These are phyloP conservation scores for Ophiostoma montium DNA, from an alignment of 2,329 filamentous ascomycete species.

Conservation along the genomic window DNA sequence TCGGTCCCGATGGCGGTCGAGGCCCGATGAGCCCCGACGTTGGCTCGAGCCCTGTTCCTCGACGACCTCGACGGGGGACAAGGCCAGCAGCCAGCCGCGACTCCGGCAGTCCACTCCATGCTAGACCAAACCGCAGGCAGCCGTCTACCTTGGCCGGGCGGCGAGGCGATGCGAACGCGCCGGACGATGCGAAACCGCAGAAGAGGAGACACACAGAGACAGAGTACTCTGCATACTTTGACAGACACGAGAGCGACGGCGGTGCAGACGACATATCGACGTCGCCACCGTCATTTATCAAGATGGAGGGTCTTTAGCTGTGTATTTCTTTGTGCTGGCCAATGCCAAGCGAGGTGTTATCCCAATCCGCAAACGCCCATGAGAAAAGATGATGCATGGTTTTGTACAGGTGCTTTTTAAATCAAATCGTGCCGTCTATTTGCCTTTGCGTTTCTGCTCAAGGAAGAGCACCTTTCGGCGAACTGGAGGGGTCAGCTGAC, in stretches of 20 bases:
- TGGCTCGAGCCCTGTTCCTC: neutral
- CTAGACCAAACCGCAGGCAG: neutral
- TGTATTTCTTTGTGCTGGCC: neutral
- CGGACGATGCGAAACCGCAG: neutral
- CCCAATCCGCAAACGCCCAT: slow-evolving; percentile 9
- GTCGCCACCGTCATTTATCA: slow-evolving; percentile 1
- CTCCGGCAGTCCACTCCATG: neutral
- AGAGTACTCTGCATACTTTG: slow-evolving; percentile 3
- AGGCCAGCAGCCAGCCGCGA: neutral
- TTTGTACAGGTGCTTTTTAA: slow-evolving; percentile 7
- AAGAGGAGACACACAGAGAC: neutral
- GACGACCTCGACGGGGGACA: neutral
- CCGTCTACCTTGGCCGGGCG: neutral
- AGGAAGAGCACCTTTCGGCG: slow-evolving; percentile 93
- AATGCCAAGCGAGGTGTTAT: slow-evolving; percentile 2
- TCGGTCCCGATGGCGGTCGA: neutral
- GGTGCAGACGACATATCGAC: neutral
- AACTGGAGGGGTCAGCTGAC: slow-evolving; percentile 38
- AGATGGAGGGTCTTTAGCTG: neutral
- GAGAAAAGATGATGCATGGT: slow-evolving; percentile 2
- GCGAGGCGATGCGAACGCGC: neutral
- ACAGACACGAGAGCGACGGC: neutral
- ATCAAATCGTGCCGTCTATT: neutral
- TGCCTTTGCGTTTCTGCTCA: slow-evolving; percentile 63
- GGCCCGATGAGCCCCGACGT: neutral